Evolutionary conservation across 2,329 filamentous ascomycete genomes (phyloP), one percentile per base, ranked within the genome.

Genomic region (Clarireedia homoeocarpa): DNA sequence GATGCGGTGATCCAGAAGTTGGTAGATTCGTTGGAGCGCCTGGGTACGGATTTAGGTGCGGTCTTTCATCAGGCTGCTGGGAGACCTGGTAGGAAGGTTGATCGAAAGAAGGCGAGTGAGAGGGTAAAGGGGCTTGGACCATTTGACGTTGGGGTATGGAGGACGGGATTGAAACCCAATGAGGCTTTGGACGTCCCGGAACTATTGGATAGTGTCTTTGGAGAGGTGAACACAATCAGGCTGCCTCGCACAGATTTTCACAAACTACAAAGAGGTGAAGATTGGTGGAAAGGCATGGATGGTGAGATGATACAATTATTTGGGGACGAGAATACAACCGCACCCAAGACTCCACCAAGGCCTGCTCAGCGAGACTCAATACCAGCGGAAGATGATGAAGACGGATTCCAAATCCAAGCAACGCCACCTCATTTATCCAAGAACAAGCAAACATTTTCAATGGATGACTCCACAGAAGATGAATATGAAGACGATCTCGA

Each of bases 1-100:
- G 80, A 83, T 63, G 74, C 72, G 56, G 74, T 79, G 10, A 79
- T 83, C 61, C 72, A 74, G 38, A 78, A 77, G 55, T 63, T 83
- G 34, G 64, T 79, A 12, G 79, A 83, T 63, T 75, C 76, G 50
- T 70, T 81, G 44, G 78, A 82, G 59, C 71, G 74, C 2, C 73
- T 73, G 44, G 77, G 77, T 14, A 71, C 76, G 17, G 77, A 80
- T 59, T 65, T 82, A 4, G 73, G 74, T 7, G 71, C 72, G 12
- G 72, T 80, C 5, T 81, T 82, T 60, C 79, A 78, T 5, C 75
- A 68, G 26, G 66, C 61, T 45, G 61, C 60, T 7, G 62, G 67
- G 5, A 70, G 69, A 44, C 60, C 63, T 65, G 61, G 73, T 68
- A 59, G 71, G 68, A 63, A 74, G 69, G 47, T 66, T 68, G 61